These are phyloP conservation scores for Artemisia tridentata DNA, from an alignment of 129 eudicot genomes.

Conservation along the genomic window DNA sequence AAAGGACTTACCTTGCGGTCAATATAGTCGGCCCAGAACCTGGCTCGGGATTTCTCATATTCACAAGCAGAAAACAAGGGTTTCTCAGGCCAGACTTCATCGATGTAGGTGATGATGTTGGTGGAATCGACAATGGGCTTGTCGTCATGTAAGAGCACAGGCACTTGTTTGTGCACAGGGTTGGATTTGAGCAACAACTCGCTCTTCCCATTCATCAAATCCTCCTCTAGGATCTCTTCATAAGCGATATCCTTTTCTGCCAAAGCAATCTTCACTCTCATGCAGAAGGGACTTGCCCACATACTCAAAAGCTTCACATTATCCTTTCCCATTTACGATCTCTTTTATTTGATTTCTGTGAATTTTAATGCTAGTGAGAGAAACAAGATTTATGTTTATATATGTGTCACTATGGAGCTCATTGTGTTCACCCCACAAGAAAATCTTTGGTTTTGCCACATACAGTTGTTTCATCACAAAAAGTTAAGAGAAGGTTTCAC, in stretches of 20 bases:
- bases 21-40: conserved; percentile 70
- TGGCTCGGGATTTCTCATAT: conserved; percentile 49
- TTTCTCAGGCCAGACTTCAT: conserved; percentile 58
- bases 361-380: conserved; percentile 10
- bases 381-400: neutral
- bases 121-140: conserved; percentile 60
- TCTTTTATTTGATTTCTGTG: neutral
- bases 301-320: conserved; percentile 51
- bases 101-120: conserved; percentile 66
- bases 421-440: neutral
- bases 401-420: neutral
- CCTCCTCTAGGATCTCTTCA: conserved; percentile 48
- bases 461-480: conserved; percentile 20
- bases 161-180: conserved; percentile 64
- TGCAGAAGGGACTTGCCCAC: conserved; percentile 71
- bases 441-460: conserved; percentile 36
- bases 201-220: conserved; percentile 63
- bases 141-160: conserved; percentile 54
- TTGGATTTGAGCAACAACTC: conserved; percentile 60
- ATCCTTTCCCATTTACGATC: conserved; percentile 39
- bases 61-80: conserved; percentile 45
- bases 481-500: conserved; percentile 10
- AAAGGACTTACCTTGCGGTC: conserved; percentile 54
- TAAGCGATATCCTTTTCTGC: conserved; percentile 60
- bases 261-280: conserved; percentile 62